A percentile compares a stretch with the other conserved stretches of the same genome.
These are phyloP conservation scores for Leccinum aurantiacum DNA, from an alignment of 768 basidiomycete species.

Conservation along the genomic window DNA sequence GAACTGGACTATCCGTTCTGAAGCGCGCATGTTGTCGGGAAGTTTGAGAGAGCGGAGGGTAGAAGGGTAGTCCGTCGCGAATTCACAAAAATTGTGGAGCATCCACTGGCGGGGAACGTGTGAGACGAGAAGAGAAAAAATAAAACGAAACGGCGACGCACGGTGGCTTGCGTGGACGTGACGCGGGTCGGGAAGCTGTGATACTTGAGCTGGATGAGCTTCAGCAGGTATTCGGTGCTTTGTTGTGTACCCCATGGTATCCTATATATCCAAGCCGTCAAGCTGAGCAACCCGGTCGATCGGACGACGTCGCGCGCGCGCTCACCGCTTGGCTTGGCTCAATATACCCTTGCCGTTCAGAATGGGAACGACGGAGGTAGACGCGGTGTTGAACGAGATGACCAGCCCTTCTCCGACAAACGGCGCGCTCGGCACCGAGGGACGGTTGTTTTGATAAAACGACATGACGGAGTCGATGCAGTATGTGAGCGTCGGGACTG, in stretches of 20 bases:
- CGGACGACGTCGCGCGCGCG: neutral
- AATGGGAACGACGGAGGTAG: conserved; percentile 89
- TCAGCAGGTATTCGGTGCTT: conserved; percentile 87
- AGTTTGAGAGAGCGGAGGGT: conserved; percentile 68
- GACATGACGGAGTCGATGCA: conserved; percentile 91
- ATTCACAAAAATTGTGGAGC: conserved; percentile 82
- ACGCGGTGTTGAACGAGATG: conserved; percentile 88
- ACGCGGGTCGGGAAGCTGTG: conserved; percentile 88
- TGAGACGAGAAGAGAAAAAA: neutral
- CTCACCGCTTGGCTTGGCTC: conserved; percentile 83
- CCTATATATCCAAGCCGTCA: conserved; percentile 41
- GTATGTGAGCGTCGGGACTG: conserved; percentile 81
- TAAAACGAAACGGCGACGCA: conserved; percentile 35
- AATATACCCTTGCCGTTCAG: conserved; percentile 79
- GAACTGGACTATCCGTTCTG: conserved; percentile 82
- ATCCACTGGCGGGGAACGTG: conserved; percentile 67
- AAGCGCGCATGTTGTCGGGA: conserved; percentile 59
- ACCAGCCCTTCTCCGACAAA: conserved; percentile 75
- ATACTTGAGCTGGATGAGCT: conserved; percentile 94
- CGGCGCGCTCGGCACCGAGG: conserved; percentile 29
- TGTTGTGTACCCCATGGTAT: conserved; percentile 95
- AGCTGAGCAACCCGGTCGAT: neutral
- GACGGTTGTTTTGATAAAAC: conserved; percentile 76
- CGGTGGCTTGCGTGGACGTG: conserved; percentile 72
- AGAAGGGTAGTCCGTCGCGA: conserved; percentile 71